phyloP scores from a whole-genome alignment of 2,329 filamentous ascomycete species.

The Colletotrichum spaethianum region DNA sequence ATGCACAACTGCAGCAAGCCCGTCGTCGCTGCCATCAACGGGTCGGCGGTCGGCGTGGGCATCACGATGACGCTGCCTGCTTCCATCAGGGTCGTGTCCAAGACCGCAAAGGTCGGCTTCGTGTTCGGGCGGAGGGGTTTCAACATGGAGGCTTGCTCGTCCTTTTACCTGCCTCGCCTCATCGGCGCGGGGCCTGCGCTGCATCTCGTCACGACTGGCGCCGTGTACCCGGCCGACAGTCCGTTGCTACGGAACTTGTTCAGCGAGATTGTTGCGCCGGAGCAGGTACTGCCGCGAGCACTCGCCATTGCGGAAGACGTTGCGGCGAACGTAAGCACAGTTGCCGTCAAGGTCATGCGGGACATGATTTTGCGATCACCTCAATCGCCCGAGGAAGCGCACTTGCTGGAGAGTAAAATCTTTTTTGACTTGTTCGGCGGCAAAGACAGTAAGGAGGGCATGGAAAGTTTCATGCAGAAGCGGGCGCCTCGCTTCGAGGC shows the following conservation, averaged over 20 bases:
- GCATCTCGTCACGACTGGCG: conserved; percentile 77
- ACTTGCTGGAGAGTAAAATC: conserved; percentile 78
- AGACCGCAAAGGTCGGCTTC: conserved; percentile 78
- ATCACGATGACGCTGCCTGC: conserved; percentile 74
- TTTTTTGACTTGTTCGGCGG: conserved; percentile 72
- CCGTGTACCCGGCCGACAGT: conserved; percentile 67
- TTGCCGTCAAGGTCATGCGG: conserved; percentile 77
- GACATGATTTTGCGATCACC: conserved; percentile 77
- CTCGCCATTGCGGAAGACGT: conserved; percentile 78
- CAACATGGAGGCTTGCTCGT: conserved; percentile 79
- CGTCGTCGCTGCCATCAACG: conserved; percentile 71
- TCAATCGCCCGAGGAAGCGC: conserved; percentile 75
- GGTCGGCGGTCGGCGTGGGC: conserved; percentile 71
- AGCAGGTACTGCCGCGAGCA: conserved; percentile 74
- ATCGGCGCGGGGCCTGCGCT: conserved; percentile 75
- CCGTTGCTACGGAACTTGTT: conserved; percentile 73
- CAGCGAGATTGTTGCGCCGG: conserved; percentile 73
- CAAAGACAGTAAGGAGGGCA: conserved; percentile 75
- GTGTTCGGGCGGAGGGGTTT: conserved; percentile 80
- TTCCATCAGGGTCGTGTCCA: conserved; percentile 66
- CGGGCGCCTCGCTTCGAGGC: conserved; percentile 73
- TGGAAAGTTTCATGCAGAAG: conserved; percentile 79
- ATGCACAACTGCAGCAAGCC: conserved; percentile 72
- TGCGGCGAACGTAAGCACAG: conserved; percentile 74
- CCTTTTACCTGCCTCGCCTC: conserved; percentile 80